Base-by-base conservation (phyloP, 306 rosid species). In the Cicer judaicum region DNA sequence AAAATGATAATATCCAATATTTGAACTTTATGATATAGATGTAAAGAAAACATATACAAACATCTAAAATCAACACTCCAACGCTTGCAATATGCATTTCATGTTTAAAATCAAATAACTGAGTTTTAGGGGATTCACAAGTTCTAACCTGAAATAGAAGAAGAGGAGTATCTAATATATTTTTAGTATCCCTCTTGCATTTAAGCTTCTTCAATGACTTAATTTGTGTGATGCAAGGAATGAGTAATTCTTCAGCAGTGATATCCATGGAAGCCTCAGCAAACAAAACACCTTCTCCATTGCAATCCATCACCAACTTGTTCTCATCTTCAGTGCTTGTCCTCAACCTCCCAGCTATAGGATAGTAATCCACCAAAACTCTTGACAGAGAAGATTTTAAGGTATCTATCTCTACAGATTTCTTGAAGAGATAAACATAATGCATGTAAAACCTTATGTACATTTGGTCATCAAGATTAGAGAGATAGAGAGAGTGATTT, bases 381-480 rank as follows among this genome's bases (percentile, higher is more conserved):
- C 80, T 80, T 1, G 95, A 81, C 39, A 92, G 83, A 61, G 96
- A 88, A 7, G 49, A 56, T 49, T 86, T 93, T 40, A 93, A 70
- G 55, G 13, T 24, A 19, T 88, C 86, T 8, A 78, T 40, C 85
- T 75, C 54, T 62, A 90, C 83, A 11, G 77, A 68, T 73, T 81
- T 82, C 53, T 81, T 66, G 84, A 90, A 93, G n/a, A 93, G 70
- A 81, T 77, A 87, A 46, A 90, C 79, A 48, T 87, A 89, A 52
- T n/a, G 6, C 5, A 47, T 1, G n/a, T 21, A 60, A 84, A 90
- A 87, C 61, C 93, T 78, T n/a, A 87, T 91, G 34, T 89, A 85
- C 77, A 82, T 89, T 48, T 90, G 95, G 81, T 86, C 89, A 72
- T 93, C 98, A 4, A 93, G 87, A 63, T 93, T 90, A 2, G 93